phyloP scores from a whole-genome alignment of 257 asterid species.

The Solanum paucissectum region DNA sequence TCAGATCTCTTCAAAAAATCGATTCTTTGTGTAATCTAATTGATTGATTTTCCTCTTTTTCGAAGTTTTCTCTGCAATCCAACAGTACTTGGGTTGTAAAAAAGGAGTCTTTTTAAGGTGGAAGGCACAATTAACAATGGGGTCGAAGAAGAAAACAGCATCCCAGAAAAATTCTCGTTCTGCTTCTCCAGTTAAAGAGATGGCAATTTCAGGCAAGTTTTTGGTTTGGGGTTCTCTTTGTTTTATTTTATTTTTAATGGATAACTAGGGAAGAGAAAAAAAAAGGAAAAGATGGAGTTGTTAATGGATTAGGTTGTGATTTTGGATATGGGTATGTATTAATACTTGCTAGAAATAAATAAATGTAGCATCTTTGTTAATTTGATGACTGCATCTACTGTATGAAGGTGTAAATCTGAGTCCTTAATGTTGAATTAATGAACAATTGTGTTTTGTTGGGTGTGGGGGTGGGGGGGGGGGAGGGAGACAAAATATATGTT shows the following conservation, averaged over 20 bases:
- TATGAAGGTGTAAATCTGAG: neutral
- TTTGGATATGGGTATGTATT: neutral
- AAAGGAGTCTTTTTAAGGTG: neutral
- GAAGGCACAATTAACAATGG: neutral
- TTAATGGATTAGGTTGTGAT: neutral
- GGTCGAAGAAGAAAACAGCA: slow-evolving; percentile 11
- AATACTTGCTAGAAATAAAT: neutral
- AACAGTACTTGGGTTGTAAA: neutral
- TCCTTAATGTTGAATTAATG: neutral
- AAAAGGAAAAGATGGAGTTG: neutral
- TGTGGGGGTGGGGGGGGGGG: neutral
- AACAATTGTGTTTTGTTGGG: neutral
- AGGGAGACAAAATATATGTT: neutral
- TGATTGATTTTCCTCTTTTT: neutral
- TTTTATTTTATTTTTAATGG: neutral
- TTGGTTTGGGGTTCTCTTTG: neutral
- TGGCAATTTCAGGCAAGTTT: slow-evolving; percentile 22
- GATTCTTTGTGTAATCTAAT: neutral
- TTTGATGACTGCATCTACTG: neutral
- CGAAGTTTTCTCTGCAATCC: slow-evolving; percentile 4
- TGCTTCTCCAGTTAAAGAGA: slow-evolving; percentile 9
- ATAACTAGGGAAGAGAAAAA: neutral
- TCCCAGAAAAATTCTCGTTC: neutral
- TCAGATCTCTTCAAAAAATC: slow-evolving; percentile 14
- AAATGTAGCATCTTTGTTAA: neutral